These are phyloP conservation scores for Thelonectria discophora DNA, from an alignment of 2,329 filamentous ascomycete species.

Conservation along the genomic window DNA sequence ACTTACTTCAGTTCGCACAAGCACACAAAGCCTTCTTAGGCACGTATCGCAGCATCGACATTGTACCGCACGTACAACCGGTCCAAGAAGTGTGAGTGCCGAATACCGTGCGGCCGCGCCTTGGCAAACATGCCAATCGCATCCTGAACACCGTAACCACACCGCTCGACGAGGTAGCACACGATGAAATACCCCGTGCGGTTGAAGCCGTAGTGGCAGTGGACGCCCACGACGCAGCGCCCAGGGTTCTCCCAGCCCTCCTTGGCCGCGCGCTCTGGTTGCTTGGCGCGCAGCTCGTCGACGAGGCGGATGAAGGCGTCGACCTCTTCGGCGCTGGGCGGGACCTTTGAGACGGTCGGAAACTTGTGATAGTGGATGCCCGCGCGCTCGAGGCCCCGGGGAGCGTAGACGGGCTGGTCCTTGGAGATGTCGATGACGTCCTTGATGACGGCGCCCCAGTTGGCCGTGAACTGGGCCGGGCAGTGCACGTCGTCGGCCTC, in stretches of 20 bases:
- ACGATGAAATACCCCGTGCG: constrained; percentile 91
- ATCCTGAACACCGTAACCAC: constrained; percentile 74
- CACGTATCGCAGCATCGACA: constrained; percentile 35
- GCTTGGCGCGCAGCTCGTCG: constrained; percentile 67
- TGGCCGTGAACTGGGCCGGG: constrained; percentile 73
- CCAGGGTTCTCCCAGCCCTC: constrained; percentile 53
- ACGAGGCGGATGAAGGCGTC: constrained; percentile 63
- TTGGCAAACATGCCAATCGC: constrained; percentile 82
- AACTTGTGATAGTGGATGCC: constrained; percentile 84
- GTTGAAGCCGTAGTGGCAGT: constrained; percentile 97
- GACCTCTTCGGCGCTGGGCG: constrained; percentile 69
- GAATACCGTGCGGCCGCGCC: constrained; percentile 82
- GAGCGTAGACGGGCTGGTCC: constrained; percentile 89
- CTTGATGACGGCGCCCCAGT: constrained; percentile 73
- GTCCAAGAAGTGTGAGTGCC: constrained; percentile 89
- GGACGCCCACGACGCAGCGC: constrained; percentile 74
- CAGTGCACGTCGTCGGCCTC: constrained; percentile 88
- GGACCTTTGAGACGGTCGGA: constrained; percentile 90
- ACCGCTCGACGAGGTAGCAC: constrained; percentile 86
- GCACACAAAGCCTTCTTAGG: background rate
- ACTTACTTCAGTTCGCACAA: background rate
- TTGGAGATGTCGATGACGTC: constrained; percentile 92
- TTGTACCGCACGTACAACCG: constrained; percentile 81
- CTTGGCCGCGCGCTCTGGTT: constrained; percentile 49
- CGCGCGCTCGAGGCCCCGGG: constrained; percentile 70